Percentiles rank a stretch among this genome's conserved stretches.
These are phyloP conservation scores for Sporisorium reilianum DNA, from an alignment of 1,284 basidiomycete species.

Conservation along the genomic window DNA sequence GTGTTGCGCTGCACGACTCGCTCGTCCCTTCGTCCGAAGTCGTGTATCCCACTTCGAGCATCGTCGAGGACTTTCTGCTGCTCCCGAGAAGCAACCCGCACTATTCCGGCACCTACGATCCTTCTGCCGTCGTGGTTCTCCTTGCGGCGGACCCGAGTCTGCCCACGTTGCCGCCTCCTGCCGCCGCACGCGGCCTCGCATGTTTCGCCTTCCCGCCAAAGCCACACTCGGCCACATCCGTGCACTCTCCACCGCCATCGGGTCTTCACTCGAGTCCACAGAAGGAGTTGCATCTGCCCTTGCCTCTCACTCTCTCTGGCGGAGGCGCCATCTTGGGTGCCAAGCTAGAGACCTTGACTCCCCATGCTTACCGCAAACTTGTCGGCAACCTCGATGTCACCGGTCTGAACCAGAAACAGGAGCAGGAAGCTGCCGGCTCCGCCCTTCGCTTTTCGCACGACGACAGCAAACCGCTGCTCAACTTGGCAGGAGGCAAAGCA, in stretches of 20 bases:
- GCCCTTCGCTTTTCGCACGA: conserved; percentile 30
- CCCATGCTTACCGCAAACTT: conserved; percentile 58
- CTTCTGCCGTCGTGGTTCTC: conserved; percentile 75
- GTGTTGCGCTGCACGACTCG: conserved; percentile 39
- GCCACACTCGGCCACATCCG: neutral
- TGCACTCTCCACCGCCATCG: neutral
- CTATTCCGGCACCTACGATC: conserved; percentile 79
- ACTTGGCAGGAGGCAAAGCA: conserved; percentile 53
- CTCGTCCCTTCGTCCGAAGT: conserved; percentile 74
- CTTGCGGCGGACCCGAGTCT: conserved; percentile 56
- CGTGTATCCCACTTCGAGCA: conserved; percentile 73
- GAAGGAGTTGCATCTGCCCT: conserved; percentile 54
- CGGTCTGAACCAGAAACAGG: conserved; percentile 43
- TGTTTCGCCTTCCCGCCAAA: conserved; percentile 62
- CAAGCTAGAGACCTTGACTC: conserved; percentile 42
- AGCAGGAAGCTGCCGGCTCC: conserved; percentile 24
- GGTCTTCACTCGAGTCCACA: conserved; percentile 8
- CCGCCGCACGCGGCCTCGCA: conserved; percentile 58
- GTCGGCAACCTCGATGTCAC: conserved; percentile 44
- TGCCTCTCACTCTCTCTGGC: conserved; percentile 56
- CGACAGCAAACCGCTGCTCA: conserved; percentile 30
- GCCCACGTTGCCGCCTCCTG: conserved; percentile 61
- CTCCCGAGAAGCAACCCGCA: conserved; percentile 80
- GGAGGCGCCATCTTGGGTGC: conserved; percentile 60
- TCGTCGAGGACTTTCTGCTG: conserved; percentile 79